Base-by-base conservation (phyloP, 176 grass and related monocot genomes). In the Bolboschoenus planiculmis region DNA sequence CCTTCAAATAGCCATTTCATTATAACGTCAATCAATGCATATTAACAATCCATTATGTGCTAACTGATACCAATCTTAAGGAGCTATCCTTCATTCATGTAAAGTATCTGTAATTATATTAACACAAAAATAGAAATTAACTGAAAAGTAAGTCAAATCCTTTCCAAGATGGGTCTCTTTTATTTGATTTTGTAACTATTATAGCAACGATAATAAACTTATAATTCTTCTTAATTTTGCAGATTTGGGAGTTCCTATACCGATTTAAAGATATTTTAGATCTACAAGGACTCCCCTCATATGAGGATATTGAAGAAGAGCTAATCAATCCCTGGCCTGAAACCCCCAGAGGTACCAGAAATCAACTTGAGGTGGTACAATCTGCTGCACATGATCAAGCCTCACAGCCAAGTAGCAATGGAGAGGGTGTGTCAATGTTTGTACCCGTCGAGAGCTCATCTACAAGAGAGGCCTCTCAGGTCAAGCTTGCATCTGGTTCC, bases 271-370 rank as follows among this genome's bases (percentile, higher is more conserved):
- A 95, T 75, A 83, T 89, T 46, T 72, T 99, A 37, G 91, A 87
- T 78, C 76, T 99, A 36, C 91, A 93, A 89, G 89, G 89, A 88
- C 80, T 88, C 86, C 96, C 96, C 81, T 90, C 89, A 53, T 84
- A 91, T 86, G 96, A 99, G 77, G 89, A 95, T 81, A 76, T 99
- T 57, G 92, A 95, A 88, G 87, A 95, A 87, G 96, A 99, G 87
- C 96, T 99, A 72, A 87, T 95, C 85, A 90, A 99, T 64, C 92
- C 92, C 35, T 99, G 96, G 96, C 96, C 92, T 83, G 79, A 63
- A 82, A 44, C 44, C 26, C 6, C 72, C 24, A 76, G 24, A 30
- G 72, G 23, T 26, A 51, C 20, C 61, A 91, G 37, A 51, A 85
- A 98, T 64, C 82, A 86, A 36, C 82, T 66, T 82, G 83, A 84